These are phyloP conservation scores for Limnanthes douglasii DNA, from an alignment of 345 rosid genomes.

Conservation along the genomic window DNA sequence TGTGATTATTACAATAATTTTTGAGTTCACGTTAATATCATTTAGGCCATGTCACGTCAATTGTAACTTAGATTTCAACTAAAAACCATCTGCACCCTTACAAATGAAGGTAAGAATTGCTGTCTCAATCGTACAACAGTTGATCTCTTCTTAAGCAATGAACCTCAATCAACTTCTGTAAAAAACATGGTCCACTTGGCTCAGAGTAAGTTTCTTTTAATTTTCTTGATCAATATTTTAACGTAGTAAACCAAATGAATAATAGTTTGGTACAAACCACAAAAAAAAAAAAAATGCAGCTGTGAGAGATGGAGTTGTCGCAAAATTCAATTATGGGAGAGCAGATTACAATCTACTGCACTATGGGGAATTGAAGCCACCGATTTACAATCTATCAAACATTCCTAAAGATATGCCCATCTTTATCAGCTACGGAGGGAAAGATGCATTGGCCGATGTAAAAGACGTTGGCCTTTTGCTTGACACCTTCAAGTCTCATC, in stretches of 20 bases:
- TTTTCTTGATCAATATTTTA: neutral
- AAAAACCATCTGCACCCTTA: no score
- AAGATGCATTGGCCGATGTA: conserved; percentile 50
- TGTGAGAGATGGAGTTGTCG: conserved; percentile 40
- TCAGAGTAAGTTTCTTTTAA: conserved; percentile 43
- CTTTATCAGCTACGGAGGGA: conserved; percentile 67
- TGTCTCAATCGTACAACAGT: conserved; percentile 68
- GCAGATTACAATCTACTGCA: conserved; percentile 26
- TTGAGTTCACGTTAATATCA: neutral
- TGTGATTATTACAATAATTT: neutral
- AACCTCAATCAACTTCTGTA: conserved; percentile 76
- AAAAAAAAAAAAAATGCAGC: conserved; percentile 37
- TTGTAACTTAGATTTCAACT: no score
- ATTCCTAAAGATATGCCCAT: conserved; percentile 54
- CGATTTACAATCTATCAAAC: conserved; percentile 60
- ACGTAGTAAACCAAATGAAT: neutral
- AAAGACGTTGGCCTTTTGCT: conserved; percentile 45
- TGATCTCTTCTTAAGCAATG: conserved; percentile 31
- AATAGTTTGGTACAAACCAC: no score
- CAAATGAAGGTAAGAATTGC: conserved; percentile 51
- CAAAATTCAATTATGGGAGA: conserved; percentile 68
- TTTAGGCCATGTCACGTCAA: no score
- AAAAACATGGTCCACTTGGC: conserved; percentile 79
- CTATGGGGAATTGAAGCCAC: conserved; percentile 50
- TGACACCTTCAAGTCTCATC: conserved; percentile 50